Conservation (phyloP, 176 grass and related monocot species). For the Oryza brachyantha region DNA sequence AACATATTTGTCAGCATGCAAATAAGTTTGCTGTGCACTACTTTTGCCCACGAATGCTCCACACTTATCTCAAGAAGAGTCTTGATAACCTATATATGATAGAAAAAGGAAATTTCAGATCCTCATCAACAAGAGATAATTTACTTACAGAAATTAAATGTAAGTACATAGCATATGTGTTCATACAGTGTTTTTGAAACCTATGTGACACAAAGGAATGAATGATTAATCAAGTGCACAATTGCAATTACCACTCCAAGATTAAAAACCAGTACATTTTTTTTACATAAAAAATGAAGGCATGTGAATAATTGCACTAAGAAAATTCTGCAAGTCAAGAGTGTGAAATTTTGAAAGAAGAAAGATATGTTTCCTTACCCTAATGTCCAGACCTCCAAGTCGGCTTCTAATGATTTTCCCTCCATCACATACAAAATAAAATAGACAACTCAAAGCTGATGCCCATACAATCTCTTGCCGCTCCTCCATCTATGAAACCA, state of each 20-base stretch:
- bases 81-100: constrained; percentile 71
- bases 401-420: constrained; percentile 85
- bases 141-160: constrained; percentile 4
- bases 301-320: not conserved
- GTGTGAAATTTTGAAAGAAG: constrained; percentile 4
- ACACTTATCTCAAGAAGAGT: constrained; percentile 84
- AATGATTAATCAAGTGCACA: not conserved
- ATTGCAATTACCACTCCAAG: not conserved
- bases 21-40: constrained; percentile 91
- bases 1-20: constrained; percentile 97
- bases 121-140: constrained; percentile 12
- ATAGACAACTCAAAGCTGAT: constrained; percentile 91
- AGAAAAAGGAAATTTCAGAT: constrained; percentile 7
- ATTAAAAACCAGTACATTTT: not conserved
- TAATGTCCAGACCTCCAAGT: constrained; percentile 92
- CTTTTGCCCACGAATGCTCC: constrained; percentile 89
- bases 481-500: constrained; percentile 77
- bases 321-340: constrained; percentile 16
- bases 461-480: constrained; percentile 97
- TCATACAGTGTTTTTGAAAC: not conserved
- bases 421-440: constrained; percentile 96
- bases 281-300: constrained; percentile 1
- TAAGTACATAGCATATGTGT: constrained; percentile 4
- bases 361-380: constrained; percentile 54
- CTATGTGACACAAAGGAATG: not conserved